Base-by-base conservation (phyloP, 352 stramenopile species). In the Globisporangium megalacanthum region DNA sequence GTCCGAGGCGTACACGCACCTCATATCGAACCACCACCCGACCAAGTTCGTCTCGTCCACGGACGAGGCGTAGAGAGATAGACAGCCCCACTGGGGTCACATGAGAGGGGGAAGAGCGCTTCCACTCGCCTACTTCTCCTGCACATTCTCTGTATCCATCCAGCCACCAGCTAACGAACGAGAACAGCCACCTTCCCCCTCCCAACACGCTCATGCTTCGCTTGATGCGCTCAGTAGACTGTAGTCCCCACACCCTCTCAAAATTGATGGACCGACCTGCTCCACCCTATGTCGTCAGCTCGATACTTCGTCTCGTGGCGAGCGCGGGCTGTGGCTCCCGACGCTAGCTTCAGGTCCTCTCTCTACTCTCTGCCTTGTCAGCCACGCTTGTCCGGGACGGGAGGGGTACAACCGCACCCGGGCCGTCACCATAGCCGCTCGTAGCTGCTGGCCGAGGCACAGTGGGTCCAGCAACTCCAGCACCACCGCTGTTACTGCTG, bases 1-100 rank as follows among this genome's bases (percentile, higher is more conserved):
- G 33, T 75, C 72, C 25, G 79, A 76, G 53, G 74, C 71, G 14
- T 93, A 93, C 67, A 83, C 73, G 6, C 70, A 82, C 57, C 66
- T 89, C 44, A 77, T 92, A 8, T 62, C 77, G 55, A 61, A 68
- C 36, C 75, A 91, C 67, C 79, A 90, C 68, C 77, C 75, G 11
- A 49, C 65, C 6, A 79, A 72, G 58, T 86, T 70, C 39, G 49
- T 68, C 49, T 72, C 69, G n/a, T 77, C 63, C n/a, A 65, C 59
- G 8, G 62, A 73, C 46, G 50, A 69, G 46, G 56, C 60, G 22
- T 70, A 64, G 25, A 29, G 25, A 29, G 25, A 29, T 29, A 29
- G 25, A 29, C 2, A 29, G 25, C 1, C 4, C 35, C 35, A 3
- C 3, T 8, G 2, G 10, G 35, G 35, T 29, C 25, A 29, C 7